phyloP scores from a whole-genome alignment of 1,139 yeast genomes.

The Pichia sp. region DNA sequence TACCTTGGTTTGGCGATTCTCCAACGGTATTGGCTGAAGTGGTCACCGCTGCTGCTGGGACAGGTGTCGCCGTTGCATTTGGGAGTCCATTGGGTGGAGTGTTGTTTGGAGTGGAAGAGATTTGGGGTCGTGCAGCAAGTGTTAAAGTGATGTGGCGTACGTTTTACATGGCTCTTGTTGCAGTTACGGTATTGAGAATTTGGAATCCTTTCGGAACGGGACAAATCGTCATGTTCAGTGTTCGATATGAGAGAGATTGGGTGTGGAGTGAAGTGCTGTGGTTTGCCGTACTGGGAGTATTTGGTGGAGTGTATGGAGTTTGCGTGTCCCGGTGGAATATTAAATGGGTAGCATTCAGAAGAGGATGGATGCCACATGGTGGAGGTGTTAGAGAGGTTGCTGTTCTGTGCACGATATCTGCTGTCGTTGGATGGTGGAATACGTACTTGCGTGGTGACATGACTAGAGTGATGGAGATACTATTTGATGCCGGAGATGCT shows the following conservation, averaged over 20 bases:
- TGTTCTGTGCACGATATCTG: constrained; percentile 59
- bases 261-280: constrained; percentile 78
- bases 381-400: constrained; percentile 56
- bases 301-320: constrained; percentile 90
- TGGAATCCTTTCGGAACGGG: constrained; percentile 93
- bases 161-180: constrained; percentile 84
- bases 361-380: constrained; percentile 41
- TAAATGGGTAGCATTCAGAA: constrained; percentile 72
- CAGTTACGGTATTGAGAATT: constrained; percentile 68
- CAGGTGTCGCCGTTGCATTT: constrained; percentile 71
- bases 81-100: constrained; percentile 75
- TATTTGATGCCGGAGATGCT: constrained; percentile 70
- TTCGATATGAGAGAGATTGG: constrained; percentile 81
- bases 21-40: constrained; percentile 50
- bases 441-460: constrained; percentile 77
- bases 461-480: constrained; percentile 90
- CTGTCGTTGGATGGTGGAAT: constrained; percentile 75
- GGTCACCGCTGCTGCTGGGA: constrained; percentile 54
- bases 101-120: constrained; percentile 66
- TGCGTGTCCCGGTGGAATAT: constrained; percentile 74
- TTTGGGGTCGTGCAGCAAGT: constrained; percentile 54
- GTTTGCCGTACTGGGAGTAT: constrained; percentile 70
- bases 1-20: constrained; percentile 34
- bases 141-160: constrained; percentile 84
- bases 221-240: constrained; percentile 87